These are phyloP conservation scores for Sporothrix pallida DNA, from an alignment of 2,329 filamentous ascomycete species.

Conservation along the genomic window DNA sequence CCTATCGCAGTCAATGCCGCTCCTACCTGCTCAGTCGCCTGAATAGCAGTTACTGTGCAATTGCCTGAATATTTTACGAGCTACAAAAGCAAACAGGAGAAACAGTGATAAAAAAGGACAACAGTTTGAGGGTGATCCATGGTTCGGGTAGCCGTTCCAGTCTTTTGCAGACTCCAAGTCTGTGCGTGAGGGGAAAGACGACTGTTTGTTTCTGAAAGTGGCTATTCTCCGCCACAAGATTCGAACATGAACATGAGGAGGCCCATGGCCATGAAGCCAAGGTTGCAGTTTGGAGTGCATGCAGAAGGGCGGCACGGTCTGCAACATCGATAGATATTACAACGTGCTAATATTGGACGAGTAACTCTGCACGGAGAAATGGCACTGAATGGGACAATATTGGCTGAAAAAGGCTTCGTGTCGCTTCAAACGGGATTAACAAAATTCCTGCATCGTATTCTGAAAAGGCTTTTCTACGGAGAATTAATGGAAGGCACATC, in stretches of 20 bases:
- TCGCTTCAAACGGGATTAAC: no score
- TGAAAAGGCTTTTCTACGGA: not conserved
- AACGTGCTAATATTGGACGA: not conserved
- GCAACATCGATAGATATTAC: not conserved
- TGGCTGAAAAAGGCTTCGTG: not conserved
- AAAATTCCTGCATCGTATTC: not conserved
- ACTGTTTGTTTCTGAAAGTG: not conserved
- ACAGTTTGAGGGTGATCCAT: not conserved
- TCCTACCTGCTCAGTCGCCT: not conserved
- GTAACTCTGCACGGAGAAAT: not conserved
- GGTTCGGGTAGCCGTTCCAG: not conserved
- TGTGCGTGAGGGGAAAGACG: not conserved
- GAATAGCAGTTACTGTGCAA: not conserved
- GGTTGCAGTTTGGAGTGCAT: not conserved
- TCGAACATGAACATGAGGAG: not conserved
- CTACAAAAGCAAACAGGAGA: no score
- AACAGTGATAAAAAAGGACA: not conserved
- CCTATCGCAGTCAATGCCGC: constrained; percentile 5
- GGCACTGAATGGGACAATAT: not conserved
- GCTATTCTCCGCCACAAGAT: not conserved
- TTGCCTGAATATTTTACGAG: no score
- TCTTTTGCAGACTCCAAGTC: not conserved
- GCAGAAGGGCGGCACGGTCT: constrained; percentile 3
- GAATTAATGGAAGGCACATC: not conserved
- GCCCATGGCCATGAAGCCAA: no score